A percentile compares a stretch with the other conserved stretches of the same genome.
phyloP scores from a whole-genome alignment of 331 rosid genomes.

The Malus hybrid region DNA sequence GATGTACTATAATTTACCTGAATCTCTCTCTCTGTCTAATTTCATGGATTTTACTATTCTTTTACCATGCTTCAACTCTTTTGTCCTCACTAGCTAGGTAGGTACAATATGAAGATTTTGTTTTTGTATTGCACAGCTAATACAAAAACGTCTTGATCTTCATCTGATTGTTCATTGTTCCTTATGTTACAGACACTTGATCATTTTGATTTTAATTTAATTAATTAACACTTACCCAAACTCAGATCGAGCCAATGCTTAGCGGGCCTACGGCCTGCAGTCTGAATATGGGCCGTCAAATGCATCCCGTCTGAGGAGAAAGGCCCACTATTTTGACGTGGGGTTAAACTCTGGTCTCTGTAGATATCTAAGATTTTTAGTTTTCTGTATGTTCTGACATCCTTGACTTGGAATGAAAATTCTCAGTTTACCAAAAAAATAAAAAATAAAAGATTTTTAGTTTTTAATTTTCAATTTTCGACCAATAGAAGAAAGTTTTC shows the following conservation, averaged over 20 bases:
- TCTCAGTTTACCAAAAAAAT: too few relatives aligned
- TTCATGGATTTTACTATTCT: not conserved
- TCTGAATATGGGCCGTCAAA: not conserved
- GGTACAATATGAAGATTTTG: too few relatives aligned
- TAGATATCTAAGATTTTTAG: too few relatives aligned
- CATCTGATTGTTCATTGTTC: not conserved
- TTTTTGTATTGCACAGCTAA: not conserved
- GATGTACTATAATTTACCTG: not conserved
- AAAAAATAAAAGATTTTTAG: too few relatives aligned
- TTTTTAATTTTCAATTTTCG: too few relatives aligned
- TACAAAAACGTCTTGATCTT: not conserved
- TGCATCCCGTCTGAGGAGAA: not conserved
- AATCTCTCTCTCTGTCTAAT: not conserved
- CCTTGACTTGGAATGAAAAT: too few relatives aligned
- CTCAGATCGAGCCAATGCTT: not conserved
- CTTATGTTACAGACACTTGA: not conserved
- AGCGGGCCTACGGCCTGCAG: not conserved
- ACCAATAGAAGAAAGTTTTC: too few relatives aligned
- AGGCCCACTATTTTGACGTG: not conserved
- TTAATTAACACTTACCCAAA: not conserved
- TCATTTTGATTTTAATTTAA: too few relatives aligned
- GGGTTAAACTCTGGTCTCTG: not conserved
- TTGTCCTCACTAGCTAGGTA: not conserved
- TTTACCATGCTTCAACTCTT: not conserved
- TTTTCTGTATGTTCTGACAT: too few relatives aligned